Percentiles rank a stretch among this genome's conserved stretches.
These are phyloP conservation scores for Pluteus cervinus DNA, from an alignment of 768 basidiomycete species.

Conservation along the genomic window DNA sequence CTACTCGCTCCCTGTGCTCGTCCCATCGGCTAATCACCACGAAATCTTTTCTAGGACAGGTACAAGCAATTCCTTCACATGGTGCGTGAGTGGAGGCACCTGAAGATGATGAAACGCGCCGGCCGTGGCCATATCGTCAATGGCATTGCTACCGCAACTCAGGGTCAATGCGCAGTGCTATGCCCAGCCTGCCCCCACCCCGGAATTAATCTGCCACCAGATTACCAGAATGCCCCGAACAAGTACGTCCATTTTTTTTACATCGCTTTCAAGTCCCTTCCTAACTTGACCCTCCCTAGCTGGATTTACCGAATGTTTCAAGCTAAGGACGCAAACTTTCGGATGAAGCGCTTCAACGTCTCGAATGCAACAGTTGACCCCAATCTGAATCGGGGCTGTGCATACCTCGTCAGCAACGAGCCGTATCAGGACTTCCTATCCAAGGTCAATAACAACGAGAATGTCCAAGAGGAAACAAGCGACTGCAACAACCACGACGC, in stretches of 20 bases:
- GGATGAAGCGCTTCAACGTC: constrained; percentile 17
- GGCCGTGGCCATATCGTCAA: constrained; percentile 16
- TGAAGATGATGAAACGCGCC: constrained; percentile 15
- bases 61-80: neutral
- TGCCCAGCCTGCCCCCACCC: constrained; percentile 24
- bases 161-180: constrained; percentile 16
- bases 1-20: neutral
- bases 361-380: constrained; percentile 21
- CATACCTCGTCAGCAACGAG: constrained; percentile 21
- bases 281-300: constrained; percentile 9
- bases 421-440: neutral
- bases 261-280: constrained; percentile 6
- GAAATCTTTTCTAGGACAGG: neutral
- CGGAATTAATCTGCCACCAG: constrained; percentile 15
- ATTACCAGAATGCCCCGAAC: constrained; percentile 12
- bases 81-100: constrained; percentile 15
- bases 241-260: neutral
- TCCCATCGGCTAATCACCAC: neutral
- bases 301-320: constrained; percentile 12
- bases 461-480: constrained; percentile 1
- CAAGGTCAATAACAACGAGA: constrained; percentile 5
- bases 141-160: constrained; percentile 13
- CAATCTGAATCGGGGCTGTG: constrained; percentile 16
- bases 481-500: constrained; percentile 16
- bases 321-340: constrained; percentile 26